Conservation (phyloP, 2,329 filamentous ascomycete genomes). For the Xylariaceae sp. region DNA sequence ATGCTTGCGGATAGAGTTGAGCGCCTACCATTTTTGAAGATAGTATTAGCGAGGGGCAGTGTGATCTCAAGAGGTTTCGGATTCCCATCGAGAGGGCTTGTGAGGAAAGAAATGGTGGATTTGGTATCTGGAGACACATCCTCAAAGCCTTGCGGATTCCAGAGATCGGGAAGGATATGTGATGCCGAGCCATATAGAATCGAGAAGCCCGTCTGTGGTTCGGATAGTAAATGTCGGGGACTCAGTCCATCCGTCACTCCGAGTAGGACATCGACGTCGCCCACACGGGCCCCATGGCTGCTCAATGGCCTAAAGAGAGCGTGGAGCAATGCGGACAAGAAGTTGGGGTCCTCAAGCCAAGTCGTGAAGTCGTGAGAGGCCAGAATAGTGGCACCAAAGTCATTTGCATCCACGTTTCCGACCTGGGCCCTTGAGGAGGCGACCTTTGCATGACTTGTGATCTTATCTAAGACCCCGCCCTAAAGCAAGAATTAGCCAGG, state of each 20-base stretch:
- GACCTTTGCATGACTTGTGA: no score
- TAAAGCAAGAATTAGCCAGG: no score
- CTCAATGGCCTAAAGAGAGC: constrained; percentile 11
- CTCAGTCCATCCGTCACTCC: constrained; percentile 51
- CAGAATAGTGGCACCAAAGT: constrained; percentile 40
- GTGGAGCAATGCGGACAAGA: constrained; percentile 29
- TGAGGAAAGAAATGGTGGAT: constrained; percentile 30
- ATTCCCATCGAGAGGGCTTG: constrained; percentile 21
- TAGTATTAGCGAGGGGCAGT: constrained; percentile 67
- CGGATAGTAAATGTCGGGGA: constrained; percentile 23
- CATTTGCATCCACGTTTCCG: no score
- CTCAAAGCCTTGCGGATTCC: constrained; percentile 20
- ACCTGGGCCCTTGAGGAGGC: no score
- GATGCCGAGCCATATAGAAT: constrained; percentile 38
- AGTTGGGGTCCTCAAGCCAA: constrained; percentile 36
- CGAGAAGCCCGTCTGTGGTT: constrained; percentile 39
- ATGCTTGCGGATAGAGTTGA: constrained; percentile 48
- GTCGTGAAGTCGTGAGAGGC: constrained; percentile 40
- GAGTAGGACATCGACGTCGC: constrained; percentile 38
- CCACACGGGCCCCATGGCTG: neutral
- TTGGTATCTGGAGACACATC: neutral
- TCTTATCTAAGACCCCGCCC: no score
- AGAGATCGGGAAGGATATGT: constrained; percentile 38
- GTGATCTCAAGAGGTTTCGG: constrained; percentile 30
- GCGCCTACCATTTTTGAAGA: constrained; percentile 62